phyloP scores from a whole-genome alignment of 1,139 yeast species.

The Schwanniomyces etchellsii region DNA sequence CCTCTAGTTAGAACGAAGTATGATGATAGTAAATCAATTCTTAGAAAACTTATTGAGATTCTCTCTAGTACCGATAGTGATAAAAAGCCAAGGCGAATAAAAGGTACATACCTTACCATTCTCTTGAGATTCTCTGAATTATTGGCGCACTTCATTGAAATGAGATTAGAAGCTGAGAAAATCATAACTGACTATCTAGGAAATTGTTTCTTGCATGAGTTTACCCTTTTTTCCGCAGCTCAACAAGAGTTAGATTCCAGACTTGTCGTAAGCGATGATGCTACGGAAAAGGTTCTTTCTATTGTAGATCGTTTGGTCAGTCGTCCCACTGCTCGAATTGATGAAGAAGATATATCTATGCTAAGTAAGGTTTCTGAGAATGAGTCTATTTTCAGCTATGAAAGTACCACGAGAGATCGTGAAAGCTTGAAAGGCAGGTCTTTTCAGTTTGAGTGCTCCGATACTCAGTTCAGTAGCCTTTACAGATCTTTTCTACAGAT shows the following conservation, averaged over 20 bases:
- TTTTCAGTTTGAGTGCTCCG: constrained; percentile 11
- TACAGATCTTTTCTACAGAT: constrained; percentile 22
- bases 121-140: constrained; percentile 15
- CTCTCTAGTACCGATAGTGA: too few relatives aligned
- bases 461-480: constrained; percentile 14
- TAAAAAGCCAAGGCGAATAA: constrained; percentile 15
- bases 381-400: constrained; percentile 18
- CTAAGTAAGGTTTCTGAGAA: constrained; percentile 7
- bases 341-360: constrained; percentile 5
- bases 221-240: constrained; percentile 12
- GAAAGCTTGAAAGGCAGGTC: constrained; percentile 5
- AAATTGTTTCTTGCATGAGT: constrained; percentile 18
- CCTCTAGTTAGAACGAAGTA: too few relatives aligned
- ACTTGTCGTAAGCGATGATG: constrained; percentile 10
- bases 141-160: constrained; percentile 15
- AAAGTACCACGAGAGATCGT: constrained; percentile 2
- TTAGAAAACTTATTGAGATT: too few relatives aligned
- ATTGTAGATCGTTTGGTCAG: constrained; percentile 17
- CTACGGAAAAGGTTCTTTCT: constrained; percentile 19
- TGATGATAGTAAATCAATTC: too few relatives aligned
- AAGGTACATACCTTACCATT: constrained; percentile 15
- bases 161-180: constrained; percentile 17
- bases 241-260: constrained; percentile 11
- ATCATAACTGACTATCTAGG: constrained; percentile 15
- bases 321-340: constrained; percentile 2